phyloP scores from a whole-genome alignment of 768 basidiomycete species.

The Pleurotus tuber-regium region DNA sequence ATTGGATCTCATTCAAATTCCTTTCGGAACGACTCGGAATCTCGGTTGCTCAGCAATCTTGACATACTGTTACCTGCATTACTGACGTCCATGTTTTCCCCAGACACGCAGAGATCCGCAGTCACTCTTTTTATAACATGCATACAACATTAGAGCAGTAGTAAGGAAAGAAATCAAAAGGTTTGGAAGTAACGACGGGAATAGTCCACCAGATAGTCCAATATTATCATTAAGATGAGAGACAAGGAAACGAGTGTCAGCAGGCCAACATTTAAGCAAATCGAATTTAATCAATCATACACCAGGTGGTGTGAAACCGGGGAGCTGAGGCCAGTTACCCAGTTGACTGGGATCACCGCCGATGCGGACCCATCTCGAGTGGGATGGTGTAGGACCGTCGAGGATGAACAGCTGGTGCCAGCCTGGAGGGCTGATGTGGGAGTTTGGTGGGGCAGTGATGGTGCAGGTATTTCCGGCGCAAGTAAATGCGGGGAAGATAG shows the following conservation, averaged over 20 bases:
- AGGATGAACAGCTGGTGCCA: slow-evolving; percentile 78
- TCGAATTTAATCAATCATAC: slow-evolving; percentile 30
- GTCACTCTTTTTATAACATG: too few relatives aligned
- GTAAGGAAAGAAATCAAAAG: not conserved
- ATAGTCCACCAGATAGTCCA: too few relatives aligned
- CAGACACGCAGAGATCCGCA: too few relatives aligned
- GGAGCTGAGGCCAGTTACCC: slow-evolving; percentile 71
- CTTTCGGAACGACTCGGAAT: too few relatives aligned
- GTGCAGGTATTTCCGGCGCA: slow-evolving; percentile 71
- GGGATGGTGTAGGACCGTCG: slow-evolving; percentile 77
- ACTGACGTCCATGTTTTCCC: too few relatives aligned
- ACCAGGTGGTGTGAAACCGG: slow-evolving; percentile 69
- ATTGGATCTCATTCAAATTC: too few relatives aligned
- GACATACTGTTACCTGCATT: too few relatives aligned
- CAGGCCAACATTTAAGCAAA: not conserved
- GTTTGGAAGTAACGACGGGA: too few relatives aligned
- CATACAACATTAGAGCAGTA: not conserved
- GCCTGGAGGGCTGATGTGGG: slow-evolving; percentile 65
- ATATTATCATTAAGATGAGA: not conserved
- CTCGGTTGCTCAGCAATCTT: too few relatives aligned
- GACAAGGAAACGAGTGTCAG: not conserved
- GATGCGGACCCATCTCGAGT: slow-evolving; percentile 72
- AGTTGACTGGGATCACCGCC: slow-evolving; percentile 71
- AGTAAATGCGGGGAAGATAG: slow-evolving; percentile 70
- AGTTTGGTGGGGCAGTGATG: slow-evolving; percentile 74